These are phyloP conservation scores for Rhazya stricta DNA, from an alignment of 257 asterid genomes.

Conservation along the genomic window DNA sequence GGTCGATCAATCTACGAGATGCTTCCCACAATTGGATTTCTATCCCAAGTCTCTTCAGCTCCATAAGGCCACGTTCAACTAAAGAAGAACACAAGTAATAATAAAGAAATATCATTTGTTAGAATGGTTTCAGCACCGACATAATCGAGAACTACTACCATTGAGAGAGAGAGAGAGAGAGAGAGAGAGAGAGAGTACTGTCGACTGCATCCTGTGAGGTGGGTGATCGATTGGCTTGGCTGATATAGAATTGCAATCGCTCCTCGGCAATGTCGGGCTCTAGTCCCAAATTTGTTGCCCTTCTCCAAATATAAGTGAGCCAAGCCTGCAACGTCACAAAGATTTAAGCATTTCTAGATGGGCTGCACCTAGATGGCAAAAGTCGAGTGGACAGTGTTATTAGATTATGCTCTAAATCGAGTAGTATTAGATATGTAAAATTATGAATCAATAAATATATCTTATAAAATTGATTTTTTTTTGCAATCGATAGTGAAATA, in stretches of 20 bases:
- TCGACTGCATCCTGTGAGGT: constrained; percentile 78
- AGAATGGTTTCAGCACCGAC: not conserved
- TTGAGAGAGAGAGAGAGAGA: not conserved
- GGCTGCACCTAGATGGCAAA: too few relatives aligned
- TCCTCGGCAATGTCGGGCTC: constrained; percentile 81
- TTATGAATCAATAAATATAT: too few relatives aligned
- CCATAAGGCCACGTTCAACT: constrained; percentile 80
- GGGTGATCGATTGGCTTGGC: constrained; percentile 43
- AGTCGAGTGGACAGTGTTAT: too few relatives aligned
- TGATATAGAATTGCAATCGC: constrained; percentile 67
- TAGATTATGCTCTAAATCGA: too few relatives aligned
- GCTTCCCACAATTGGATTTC: constrained; percentile 84
- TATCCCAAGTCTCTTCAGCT: constrained; percentile 73
- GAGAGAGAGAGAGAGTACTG: constrained; percentile 34
- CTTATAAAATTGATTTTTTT: too few relatives aligned
- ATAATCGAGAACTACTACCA: too few relatives aligned
- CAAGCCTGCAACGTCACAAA: constrained; percentile 50
- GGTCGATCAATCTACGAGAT: constrained; percentile 60
- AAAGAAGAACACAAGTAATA: constrained; percentile 7
- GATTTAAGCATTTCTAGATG: too few relatives aligned
- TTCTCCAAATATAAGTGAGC: constrained; percentile 80
- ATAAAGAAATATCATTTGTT: not conserved
- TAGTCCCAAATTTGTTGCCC: constrained; percentile 61
- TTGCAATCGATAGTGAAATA: too few relatives aligned
- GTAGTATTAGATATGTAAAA: too few relatives aligned